Conservation (phyloP, 2,329 filamentous ascomycete species). For the Fusarium sulawesiense region DNA sequence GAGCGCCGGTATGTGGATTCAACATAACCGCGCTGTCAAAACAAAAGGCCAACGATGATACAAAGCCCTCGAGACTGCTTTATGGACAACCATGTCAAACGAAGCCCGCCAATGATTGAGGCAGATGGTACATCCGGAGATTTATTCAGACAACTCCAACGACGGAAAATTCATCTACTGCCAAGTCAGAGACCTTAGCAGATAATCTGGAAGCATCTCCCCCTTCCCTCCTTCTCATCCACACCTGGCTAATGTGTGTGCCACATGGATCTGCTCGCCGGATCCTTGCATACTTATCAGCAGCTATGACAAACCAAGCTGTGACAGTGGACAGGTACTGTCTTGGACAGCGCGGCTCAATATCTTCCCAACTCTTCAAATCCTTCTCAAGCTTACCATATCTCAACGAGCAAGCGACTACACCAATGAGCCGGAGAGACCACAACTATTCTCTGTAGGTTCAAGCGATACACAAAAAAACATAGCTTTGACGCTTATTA, state of each 20-base stretch:
- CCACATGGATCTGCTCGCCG: neutral
- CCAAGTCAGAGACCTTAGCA: neutral
- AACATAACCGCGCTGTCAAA: neutral
- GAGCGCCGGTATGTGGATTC: neutral
- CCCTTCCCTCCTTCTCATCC: neutral
- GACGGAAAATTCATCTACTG: neutral
- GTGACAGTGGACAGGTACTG: neutral
- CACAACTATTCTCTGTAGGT: no score
- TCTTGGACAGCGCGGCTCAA: neutral
- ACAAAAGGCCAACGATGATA: slow-evolving; percentile 29
- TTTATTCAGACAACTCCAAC: neutral
- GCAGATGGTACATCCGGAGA: neutral
- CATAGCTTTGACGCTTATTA: neutral
- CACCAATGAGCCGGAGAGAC: no score
- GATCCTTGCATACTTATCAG: slow-evolving; percentile 18
- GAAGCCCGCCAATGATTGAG: slow-evolving; percentile 8
- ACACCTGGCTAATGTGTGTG: neutral
- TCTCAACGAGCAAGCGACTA: neutral
- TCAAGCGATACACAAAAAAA: neutral
- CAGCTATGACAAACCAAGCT: slow-evolving; percentile 1
- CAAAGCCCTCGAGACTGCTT: slow-evolving; percentile 21
- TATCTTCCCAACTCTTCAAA: neutral
- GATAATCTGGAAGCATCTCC: slow-evolving; percentile 7
- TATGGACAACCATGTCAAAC: neutral
- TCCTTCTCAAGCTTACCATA: neutral